Evolutionary conservation across 78 protist genomes (phyloP), one percentile per base, ranked within the genome.

Genomic region (Mastigamoeba balamuthi): DNA sequence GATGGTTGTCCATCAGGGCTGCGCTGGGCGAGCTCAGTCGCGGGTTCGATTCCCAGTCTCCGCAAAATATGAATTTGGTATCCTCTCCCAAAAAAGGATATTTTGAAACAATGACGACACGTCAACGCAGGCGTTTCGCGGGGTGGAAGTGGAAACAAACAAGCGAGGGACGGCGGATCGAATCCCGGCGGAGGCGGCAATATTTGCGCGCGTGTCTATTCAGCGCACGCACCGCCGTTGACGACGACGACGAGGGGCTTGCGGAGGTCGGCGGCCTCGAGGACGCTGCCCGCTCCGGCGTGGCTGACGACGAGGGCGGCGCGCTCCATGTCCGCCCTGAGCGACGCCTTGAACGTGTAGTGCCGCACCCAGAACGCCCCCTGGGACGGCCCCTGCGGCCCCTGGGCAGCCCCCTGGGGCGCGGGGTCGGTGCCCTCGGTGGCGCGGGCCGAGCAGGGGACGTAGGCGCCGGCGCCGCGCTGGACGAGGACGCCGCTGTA

Each of bases 1-100:
- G 86, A 68, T 82, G 86, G 71, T 82, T 82, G 41, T 75, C 78
- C 86, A 82, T 82, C 67, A 82, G 64, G 38, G 53, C n/a, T 75
- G 27, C 73, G 72, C 37, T 82, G 70, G 2, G 73, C 66, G 0
- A 82, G 80, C 69, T 80, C 58, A 48, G 17, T 25, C 17, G 58
- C 17, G 58, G 17, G 17, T 48, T 82, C 40, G 6, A 40, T 42
- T 63, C 65, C 76, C 33, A 75, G 48, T 53, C 82, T 27, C 35
- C 71, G 82, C 29, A 82, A 67, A 27, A 75, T 82, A 17, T 25
- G 58, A 48, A 48, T 48, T 48, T n/a, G n/a, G n/a, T n/a, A n/a
- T n/a, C n/a, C n/a, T n/a, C n/a, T n/a, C n/a, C n/a, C n/a, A n/a
- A n/a, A n/a, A n/a, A n/a, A n/a, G n/a, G n/a, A n/a, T n/a, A n/a